A percentile compares a stretch with the other conserved stretches of the same genome.
phyloP scores from a whole-genome alignment of 176 grass and related monocot species.

The sorghum (Sorghum bicolor) region DNA sequence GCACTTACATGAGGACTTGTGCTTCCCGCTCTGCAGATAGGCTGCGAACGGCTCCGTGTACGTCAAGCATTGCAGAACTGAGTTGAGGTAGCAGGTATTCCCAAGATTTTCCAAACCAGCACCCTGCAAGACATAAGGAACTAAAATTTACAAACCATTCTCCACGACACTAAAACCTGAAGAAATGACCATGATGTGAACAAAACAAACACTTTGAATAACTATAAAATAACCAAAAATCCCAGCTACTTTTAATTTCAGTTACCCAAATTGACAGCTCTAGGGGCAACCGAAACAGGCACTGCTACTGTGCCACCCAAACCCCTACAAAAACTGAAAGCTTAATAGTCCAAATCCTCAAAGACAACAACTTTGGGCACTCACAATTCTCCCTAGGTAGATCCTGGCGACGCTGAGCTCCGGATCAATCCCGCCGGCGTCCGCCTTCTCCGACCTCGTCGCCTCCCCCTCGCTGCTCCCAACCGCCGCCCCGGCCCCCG shows the following conservation, averaged over 20 bases:
- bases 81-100: conserved; percentile 98
- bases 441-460: conserved; percentile 37
- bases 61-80: conserved; percentile 93
- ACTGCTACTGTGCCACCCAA: not conserved
- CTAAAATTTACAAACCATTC: not conserved
- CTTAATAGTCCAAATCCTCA: not conserved
- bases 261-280: not conserved
- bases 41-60: conserved; percentile 98
- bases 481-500: not conserved
- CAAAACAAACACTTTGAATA: not conserved
- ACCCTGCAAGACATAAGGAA: conserved; percentile 55
- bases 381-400: conserved; percentile 95
- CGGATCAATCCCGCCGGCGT: conserved; percentile 62
- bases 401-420: conserved; percentile 78
- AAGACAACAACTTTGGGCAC: conserved; percentile 24
- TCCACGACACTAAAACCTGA: not conserved
- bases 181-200: not conserved
- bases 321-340: conserved; percentile 21
- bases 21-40: conserved; percentile 93
- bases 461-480: conserved; percentile 25
- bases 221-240: not conserved
- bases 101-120: conserved; percentile 95
- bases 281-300: not conserved
- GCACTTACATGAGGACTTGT: conserved; percentile 89
- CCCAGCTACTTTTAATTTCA: not conserved